Percentiles rank a stretch among this genome's conserved stretches.
Evolutionary conservation across 495 filamentous ascomycete genomes (phyloP).

Genomic region (Pyrenula aspistea): DNA sequence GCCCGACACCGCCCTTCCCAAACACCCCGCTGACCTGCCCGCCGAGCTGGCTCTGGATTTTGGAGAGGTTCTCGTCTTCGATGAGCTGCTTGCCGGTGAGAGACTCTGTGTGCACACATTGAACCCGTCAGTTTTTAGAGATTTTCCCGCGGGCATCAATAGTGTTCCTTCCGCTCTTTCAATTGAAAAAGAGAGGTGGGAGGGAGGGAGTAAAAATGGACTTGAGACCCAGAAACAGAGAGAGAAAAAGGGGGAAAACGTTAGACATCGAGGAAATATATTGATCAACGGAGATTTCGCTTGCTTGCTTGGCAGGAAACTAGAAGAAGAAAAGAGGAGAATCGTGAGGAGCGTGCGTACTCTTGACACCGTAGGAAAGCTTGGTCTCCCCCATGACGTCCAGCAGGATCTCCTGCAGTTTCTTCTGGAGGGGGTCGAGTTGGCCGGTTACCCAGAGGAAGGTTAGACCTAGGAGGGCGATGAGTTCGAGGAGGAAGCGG

Average conservation of each 20-base stretch:
- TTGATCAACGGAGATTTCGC: too few species aligned
- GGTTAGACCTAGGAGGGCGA: constrained; percentile 12
- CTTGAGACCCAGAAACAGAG: too few species aligned
- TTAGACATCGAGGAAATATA: too few species aligned
- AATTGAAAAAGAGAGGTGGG: too few species aligned
- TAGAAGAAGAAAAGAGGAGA: not conserved
- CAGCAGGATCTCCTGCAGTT: constrained; percentile 31
- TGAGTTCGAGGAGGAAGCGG: constrained; percentile 10
- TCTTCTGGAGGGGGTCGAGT: constrained; percentile 23
- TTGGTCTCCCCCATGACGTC: constrained; percentile 43
- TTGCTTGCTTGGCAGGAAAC: not conserved
- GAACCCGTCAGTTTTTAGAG: too few species aligned
- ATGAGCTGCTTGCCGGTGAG: constrained; percentile 20
- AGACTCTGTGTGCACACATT: too few species aligned
- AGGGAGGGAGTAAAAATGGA: not conserved
- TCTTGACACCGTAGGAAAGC: constrained; percentile 24
- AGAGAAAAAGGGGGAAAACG: too few species aligned
- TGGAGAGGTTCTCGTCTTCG: constrained; percentile 23
- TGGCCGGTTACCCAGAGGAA: constrained; percentile 23
- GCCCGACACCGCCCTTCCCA: constrained; percentile 11
- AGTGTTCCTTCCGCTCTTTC: too few species aligned
- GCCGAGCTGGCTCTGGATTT: constrained; percentile 22
- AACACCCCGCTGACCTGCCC: constrained; percentile 14
- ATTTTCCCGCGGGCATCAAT: too few species aligned
- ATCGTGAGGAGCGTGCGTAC: constrained; percentile 7